Conservation (phyloP, 306 rosid species). For the Neltuma alba region DNA sequence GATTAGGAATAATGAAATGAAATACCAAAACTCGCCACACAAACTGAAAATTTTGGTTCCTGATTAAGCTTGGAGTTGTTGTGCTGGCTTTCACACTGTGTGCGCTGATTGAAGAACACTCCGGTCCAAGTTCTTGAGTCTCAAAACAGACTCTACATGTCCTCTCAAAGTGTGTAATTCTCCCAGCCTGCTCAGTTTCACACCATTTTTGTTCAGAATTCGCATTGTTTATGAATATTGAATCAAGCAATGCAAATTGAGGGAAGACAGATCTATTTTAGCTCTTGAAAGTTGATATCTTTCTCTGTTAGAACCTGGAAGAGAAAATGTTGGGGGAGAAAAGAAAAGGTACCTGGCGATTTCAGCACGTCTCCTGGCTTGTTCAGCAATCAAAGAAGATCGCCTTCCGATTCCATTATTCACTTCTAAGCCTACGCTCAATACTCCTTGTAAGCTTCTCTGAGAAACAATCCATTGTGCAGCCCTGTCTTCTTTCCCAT, state of each 20-base stretch:
- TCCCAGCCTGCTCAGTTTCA: constrained; percentile 62
- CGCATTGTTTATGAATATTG: background rate
- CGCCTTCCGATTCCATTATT: constrained; percentile 20
- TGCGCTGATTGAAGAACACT: constrained; percentile 55
- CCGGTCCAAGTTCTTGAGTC: constrained; percentile 70
- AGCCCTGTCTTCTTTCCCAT: constrained; percentile 74
- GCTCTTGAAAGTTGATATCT: background rate
- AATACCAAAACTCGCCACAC: background rate
- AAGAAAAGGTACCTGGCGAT: constrained; percentile 56
- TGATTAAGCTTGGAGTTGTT: background rate
- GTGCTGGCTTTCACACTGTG: constrained; percentile 51
- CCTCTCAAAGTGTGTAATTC: constrained; percentile 77
- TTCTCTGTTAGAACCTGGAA: background rate
- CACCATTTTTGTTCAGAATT: constrained; percentile 1
- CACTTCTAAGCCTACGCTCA: constrained; percentile 37
- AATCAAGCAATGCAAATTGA: background rate
- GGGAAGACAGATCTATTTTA: background rate
- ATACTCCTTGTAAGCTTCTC: constrained; percentile 73
- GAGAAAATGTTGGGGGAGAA: background rate
- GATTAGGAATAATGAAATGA: constrained; percentile 17
- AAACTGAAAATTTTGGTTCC: constrained; percentile 30
- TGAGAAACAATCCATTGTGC: constrained; percentile 80
- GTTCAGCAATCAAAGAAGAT: constrained; percentile 68
- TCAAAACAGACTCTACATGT: constrained; percentile 70
- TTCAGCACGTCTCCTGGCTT: constrained; percentile 72